Conservation (phyloP, 495 filamentous ascomycete genomes). For the Hypoxylon subgilvum region DNA sequence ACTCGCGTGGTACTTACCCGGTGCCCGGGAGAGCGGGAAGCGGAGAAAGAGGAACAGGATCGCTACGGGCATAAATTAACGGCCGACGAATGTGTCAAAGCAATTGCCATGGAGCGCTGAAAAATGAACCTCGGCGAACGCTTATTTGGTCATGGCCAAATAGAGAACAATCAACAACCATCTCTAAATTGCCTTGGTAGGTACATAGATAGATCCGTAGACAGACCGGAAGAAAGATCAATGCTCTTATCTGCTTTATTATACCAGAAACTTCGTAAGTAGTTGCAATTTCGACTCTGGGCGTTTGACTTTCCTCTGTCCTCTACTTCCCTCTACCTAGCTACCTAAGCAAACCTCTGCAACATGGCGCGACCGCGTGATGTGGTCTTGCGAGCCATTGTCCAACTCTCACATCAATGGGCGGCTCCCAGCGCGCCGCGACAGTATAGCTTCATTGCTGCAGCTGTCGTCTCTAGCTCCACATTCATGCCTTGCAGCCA, state of each 20-base stretch:
- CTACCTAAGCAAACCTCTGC: not conserved
- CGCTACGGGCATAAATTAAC: constrained; percentile 37
- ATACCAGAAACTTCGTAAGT: too few species aligned
- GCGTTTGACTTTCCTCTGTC: too few species aligned
- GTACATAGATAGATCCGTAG: not conserved
- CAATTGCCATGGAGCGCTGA: constrained; percentile 14
- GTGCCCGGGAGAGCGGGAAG: constrained; percentile 6
- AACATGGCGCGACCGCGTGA: constrained; percentile 35
- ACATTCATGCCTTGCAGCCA: constrained; percentile 2
- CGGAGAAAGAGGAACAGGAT: not conserved
- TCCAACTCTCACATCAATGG: constrained; percentile 33
- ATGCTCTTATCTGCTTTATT: not conserved
- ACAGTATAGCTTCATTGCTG: constrained; percentile 2
- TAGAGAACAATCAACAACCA: constrained; percentile 12
- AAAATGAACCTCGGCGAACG: constrained; percentile 27
- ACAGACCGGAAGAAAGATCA: not conserved
- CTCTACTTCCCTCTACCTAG: too few species aligned
- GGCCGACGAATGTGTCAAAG: constrained; percentile 24
- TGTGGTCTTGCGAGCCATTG: constrained; percentile 23
- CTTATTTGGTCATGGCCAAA: constrained; percentile 26
- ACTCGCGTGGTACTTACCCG: constrained; percentile 24
- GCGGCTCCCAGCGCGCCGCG: constrained; percentile 22
- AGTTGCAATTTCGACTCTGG: too few species aligned
- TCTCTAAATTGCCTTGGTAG: not conserved
- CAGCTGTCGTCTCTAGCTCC: not conserved